phyloP scores from a whole-genome alignment of 2,329 filamentous ascomycete genomes.

The Aspergillus ibericus region DNA sequence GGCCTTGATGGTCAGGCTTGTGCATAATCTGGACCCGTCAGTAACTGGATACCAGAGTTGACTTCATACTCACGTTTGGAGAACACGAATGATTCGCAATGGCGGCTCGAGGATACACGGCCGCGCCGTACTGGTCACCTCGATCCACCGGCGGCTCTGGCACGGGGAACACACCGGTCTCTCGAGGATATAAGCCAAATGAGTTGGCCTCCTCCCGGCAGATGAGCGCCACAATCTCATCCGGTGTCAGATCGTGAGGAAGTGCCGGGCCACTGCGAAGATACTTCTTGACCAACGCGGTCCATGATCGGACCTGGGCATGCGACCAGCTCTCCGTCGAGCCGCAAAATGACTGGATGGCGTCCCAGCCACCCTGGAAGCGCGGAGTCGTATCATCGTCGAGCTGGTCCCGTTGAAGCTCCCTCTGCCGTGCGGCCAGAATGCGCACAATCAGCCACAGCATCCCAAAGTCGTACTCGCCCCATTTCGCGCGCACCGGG shows the following conservation, averaged over 20 bases:
- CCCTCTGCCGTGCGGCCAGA: conserved; percentile 24
- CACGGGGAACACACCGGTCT: conserved; percentile 10
- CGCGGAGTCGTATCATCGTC: not conserved
- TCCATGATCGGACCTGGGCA: conserved; percentile 29
- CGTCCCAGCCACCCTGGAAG: conserved; percentile 25
- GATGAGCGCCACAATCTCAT: conserved; percentile 14
- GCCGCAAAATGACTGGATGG: conserved; percentile 30
- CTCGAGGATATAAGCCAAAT: conserved; percentile 19
- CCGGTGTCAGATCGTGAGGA: conserved; percentile 11
- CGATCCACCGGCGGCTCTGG: conserved; percentile 7
- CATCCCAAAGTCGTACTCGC: conserved; percentile 37
- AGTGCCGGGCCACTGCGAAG: conserved; percentile 12
- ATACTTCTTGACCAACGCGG: conserved; percentile 31
- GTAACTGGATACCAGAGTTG: not conserved
- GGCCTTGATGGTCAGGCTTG: conserved; percentile 30
- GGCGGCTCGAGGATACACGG: conserved; percentile 20
- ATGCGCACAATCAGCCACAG: conserved; percentile 36
- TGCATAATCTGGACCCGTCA: conserved; percentile 25
- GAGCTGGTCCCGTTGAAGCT: not conserved
- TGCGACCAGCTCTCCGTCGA: conserved; percentile 32
- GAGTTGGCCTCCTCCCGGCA: conserved; percentile 26
- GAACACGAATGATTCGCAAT: conserved; percentile 25
- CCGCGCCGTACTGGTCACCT: conserved; percentile 22
- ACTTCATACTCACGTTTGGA: conserved; percentile 18
- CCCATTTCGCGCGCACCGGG: conserved; percentile 28